phyloP scores from a whole-genome alignment of 2,329 filamentous ascomycete genomes.

The Calonectria hawksworthii region DNA sequence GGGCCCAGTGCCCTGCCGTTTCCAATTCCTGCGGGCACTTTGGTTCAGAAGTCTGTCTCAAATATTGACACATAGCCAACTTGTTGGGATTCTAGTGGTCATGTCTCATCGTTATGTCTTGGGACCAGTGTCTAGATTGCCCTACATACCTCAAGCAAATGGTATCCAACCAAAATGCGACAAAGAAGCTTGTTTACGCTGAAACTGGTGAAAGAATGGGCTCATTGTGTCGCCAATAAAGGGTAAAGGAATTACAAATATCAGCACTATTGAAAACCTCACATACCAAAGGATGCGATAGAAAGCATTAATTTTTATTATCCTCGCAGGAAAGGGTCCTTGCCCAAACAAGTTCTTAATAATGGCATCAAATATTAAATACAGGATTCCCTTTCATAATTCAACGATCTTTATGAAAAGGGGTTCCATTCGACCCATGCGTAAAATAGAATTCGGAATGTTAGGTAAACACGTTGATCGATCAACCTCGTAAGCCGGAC shows the following conservation, averaged over 20 bases:
- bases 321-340: no score
- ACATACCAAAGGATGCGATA: no score
- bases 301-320: no score
- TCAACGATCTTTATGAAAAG: no score
- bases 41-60: background rate
- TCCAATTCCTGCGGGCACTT: background rate
- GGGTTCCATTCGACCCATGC: background rate
- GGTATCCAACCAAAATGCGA: background rate
- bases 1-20: background rate
- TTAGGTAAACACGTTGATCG: background rate
- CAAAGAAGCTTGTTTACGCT: background rate
- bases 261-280: no score
- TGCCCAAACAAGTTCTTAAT: no score
- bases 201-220: background rate
- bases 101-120: background rate
- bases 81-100: background rate
- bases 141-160: background rate
- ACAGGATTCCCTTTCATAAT: no score
- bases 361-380: no score
- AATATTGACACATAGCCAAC: background rate
- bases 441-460: background rate
- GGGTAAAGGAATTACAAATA: background rate
- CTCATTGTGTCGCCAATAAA: background rate
- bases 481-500: background rate
- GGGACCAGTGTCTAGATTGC: background rate